Conservation (phyloP, 1,284 basidiomycete species). For the Cutaneotrichosporon arboriforme region DNA sequence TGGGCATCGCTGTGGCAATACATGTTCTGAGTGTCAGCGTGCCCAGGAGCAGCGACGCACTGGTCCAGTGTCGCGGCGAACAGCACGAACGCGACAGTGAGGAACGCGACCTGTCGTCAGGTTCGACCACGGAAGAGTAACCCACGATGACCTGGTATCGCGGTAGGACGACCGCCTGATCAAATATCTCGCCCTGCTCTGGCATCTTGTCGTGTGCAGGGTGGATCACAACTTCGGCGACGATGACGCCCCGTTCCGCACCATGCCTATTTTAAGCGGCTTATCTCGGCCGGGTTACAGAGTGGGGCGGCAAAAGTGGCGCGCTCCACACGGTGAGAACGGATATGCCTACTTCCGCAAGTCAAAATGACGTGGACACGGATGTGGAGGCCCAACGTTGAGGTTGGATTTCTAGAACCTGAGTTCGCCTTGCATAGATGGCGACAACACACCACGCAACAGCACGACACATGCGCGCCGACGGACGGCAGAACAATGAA, state of each 20-base stretch:
- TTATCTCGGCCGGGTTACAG: too few species aligned
- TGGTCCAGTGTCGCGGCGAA: constrained; percentile 10
- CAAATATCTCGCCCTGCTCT: background rate
- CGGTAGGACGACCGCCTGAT: constrained; percentile 6
- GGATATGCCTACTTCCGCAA: too few species aligned
- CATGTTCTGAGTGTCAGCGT: constrained; percentile 16
- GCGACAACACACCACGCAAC: background rate
- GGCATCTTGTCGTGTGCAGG: too few species aligned
- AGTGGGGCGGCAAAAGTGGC: too few species aligned
- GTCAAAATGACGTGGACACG: background rate
- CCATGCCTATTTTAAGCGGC: too few species aligned
- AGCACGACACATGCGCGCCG: constrained; percentile 8
- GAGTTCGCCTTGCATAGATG: background rate
- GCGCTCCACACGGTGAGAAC: too few species aligned
- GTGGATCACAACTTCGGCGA: too few species aligned
- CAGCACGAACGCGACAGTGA: constrained; percentile 5
- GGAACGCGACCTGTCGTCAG: constrained; percentile 7
- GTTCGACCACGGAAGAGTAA: background rate
- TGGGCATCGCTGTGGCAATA: constrained; percentile 29
- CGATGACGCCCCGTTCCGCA: too few species aligned
- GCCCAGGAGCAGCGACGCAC: background rate
- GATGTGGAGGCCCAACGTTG: too few species aligned
- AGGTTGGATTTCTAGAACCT: background rate
- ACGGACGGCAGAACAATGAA: constrained; percentile 11
- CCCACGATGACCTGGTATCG: constrained; percentile 6